Evolutionary conservation across 164 flowering plant genomes (phyloP).

Genomic region (Macadamia tetraphylla): DNA sequence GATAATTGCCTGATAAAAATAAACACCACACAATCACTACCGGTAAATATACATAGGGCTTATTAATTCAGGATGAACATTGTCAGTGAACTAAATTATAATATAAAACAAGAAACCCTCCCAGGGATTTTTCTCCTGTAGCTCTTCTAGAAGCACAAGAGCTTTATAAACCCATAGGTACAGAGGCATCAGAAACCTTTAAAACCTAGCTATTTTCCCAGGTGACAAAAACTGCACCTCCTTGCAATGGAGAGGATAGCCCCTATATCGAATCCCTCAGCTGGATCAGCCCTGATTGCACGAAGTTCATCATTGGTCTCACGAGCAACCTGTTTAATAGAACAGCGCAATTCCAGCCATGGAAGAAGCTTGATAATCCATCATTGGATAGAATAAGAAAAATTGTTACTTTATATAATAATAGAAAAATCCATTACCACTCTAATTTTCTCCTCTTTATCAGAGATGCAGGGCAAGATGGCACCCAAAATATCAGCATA

Average conservation of each 20-base stretch:
- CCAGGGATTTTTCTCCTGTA: background rate
- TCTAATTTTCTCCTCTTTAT: slow-evolving; percentile 93
- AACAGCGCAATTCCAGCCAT: background rate
- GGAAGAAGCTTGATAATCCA: background rate
- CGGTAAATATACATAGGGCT: slow-evolving; percentile 1
- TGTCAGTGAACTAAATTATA: slow-evolving; percentile 3
- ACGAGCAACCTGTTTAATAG: slow-evolving; percentile 69
- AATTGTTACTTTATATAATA: background rate
- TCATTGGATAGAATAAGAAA: background rate
- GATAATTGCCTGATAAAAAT: slow-evolving; percentile 56
- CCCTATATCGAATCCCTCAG: slow-evolving; percentile 88
- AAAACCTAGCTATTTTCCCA: slow-evolving; percentile 23
- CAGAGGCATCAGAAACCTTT: slow-evolving; percentile 17
- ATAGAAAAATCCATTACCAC: slow-evolving; percentile 40
- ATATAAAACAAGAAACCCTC: background rate
- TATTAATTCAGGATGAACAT: background rate
- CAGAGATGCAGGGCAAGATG: slow-evolving; percentile 91
- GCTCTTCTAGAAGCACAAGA: slow-evolving; percentile 10
- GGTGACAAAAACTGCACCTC: slow-evolving; percentile 53
- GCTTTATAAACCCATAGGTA: slow-evolving; percentile 12
- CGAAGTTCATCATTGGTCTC: slow-evolving; percentile 98
- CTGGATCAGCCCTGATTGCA: slow-evolving; percentile 65
- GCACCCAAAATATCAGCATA: slow-evolving; percentile 93
- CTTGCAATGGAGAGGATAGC: slow-evolving; percentile 85
- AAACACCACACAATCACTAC: slow-evolving; percentile 8